Conservation (phyloP, 768 basidiomycete genomes). For the Mycena vitilis region DNA sequence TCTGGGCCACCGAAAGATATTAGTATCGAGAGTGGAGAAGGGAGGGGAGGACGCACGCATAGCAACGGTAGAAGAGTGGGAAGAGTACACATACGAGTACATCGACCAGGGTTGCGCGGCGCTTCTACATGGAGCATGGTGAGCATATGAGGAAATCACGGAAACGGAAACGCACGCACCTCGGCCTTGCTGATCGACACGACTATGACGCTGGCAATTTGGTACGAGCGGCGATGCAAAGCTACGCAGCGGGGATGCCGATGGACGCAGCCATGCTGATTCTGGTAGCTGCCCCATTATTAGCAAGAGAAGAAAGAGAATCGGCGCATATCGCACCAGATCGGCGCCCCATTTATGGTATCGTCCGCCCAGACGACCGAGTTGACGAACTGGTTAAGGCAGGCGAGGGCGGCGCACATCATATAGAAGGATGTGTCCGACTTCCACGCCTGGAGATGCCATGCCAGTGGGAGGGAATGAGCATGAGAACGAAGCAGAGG, state of each 20-base stretch:
- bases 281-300: slow-evolving; percentile 55
- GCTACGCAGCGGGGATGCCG: slow-evolving; percentile 57
- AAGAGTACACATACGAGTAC: slow-evolving; percentile 57
- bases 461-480: slow-evolving; percentile 62
- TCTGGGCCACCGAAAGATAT: slow-evolving; percentile 32
- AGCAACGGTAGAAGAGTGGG: slow-evolving; percentile 57
- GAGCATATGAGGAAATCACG: too few species aligned
- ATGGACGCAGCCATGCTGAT: slow-evolving; percentile 56
- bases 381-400: slow-evolving; percentile 60
- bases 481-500: slow-evolving; percentile 52
- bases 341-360: slow-evolving; percentile 51
- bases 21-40: neutral
- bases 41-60: slow-evolving; percentile 40
- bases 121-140: slow-evolving; percentile 43
- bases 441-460: slow-evolving; percentile 61
- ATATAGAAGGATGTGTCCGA: slow-evolving; percentile 59
- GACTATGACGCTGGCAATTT: slow-evolving; percentile 48
- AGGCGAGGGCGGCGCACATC: slow-evolving; percentile 54
- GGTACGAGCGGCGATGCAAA: slow-evolving; percentile 66
- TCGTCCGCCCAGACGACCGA: slow-evolving; percentile 65
- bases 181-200: slow-evolving; percentile 46
- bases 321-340: slow-evolving; percentile 78
- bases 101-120: slow-evolving; percentile 56
- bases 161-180: slow-evolving; percentile 39
- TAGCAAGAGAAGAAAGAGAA: slow-evolving; percentile 20